Evolutionary conservation across 805 yeast genomes (phyloP).

Genomic region (Cyberlindnera amylophila): DNA sequence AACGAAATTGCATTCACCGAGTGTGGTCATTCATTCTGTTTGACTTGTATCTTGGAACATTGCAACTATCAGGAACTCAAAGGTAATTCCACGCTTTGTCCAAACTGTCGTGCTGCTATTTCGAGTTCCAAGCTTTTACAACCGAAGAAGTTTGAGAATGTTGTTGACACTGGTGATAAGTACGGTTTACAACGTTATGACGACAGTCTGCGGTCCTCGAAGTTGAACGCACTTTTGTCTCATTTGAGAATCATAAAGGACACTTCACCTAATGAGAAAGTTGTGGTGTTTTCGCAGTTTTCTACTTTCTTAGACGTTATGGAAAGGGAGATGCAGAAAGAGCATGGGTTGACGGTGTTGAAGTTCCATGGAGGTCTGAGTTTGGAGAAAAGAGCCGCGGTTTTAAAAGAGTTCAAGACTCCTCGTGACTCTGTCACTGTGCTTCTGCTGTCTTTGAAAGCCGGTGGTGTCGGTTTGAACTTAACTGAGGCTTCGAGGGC

Average conservation of each 20-base stretch:
- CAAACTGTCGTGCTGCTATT: conserved; percentile 64
- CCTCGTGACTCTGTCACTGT: conserved; percentile 39
- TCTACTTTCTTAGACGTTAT: conserved; percentile 77
- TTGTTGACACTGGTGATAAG: conserved; percentile 25
- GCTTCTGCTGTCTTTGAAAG: conserved; percentile 72
- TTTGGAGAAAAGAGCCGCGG: conserved; percentile 58
- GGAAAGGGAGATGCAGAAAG: conserved; percentile 51
- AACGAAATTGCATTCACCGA: conserved; percentile 58
- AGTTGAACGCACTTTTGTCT: conserved; percentile 61
- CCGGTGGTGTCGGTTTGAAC: conserved; percentile 93
- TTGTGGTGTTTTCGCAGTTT: conserved; percentile 89
- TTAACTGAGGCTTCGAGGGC: conserved; percentile 82
- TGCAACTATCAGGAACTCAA: conserved; percentile 59
- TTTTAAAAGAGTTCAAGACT: conserved; percentile 52
- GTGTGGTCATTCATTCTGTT: conserved; percentile 81
- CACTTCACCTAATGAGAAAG: conserved; percentile 61
- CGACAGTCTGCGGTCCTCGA: conserved; percentile 53
- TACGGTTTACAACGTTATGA: conserved; percentile 21
- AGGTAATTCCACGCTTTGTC: conserved; percentile 55
- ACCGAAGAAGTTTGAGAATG: conserved; percentile 19
- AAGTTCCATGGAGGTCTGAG: conserved; percentile 83
- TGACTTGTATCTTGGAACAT: conserved; percentile 68
- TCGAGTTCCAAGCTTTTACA: conserved; percentile 42
- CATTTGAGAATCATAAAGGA: conserved; percentile 54
- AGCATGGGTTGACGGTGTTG: conserved; percentile 47